phyloP scores from a whole-genome alignment of 306 rosid genomes.

The Pueraria montana region DNA sequence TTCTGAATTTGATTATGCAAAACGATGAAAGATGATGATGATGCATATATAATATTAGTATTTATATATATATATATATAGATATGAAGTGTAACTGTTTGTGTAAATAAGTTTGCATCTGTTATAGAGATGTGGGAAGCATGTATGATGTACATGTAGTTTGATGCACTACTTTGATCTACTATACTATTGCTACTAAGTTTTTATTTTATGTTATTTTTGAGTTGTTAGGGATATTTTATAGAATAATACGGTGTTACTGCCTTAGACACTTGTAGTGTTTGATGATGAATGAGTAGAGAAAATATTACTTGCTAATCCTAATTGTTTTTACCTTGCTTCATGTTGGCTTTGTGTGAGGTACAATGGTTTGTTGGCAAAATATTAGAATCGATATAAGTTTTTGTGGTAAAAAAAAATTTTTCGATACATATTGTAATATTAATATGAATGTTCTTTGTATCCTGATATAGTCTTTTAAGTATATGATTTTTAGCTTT shows the following conservation, averaged over 20 bases:
- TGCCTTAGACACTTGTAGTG: background rate
- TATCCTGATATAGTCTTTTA: too few relatives aligned
- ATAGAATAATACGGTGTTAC: background rate
- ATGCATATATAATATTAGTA: background rate
- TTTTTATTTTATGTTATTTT: background rate
- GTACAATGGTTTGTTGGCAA: background rate
- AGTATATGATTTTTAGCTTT: too few relatives aligned
- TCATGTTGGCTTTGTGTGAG: background rate
- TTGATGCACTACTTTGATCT: background rate
- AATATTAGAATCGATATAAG: background rate
- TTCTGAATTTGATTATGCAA: constrained; percentile 23
- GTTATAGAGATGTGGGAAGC: background rate
- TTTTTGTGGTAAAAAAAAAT: too few relatives aligned
- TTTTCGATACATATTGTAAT: too few relatives aligned
- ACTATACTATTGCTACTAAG: background rate
- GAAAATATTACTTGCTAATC: background rate
- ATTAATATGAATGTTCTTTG: too few relatives aligned
- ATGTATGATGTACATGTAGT: background rate
- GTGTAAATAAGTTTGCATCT: constrained; percentile 20
- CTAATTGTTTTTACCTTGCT: background rate
- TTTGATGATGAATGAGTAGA: background rate
- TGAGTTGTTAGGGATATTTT: background rate
- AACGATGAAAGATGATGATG: background rate
- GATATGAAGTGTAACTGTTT: background rate
- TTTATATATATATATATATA: background rate